A percentile compares a stretch with the other conserved stretches of the same genome.
Evolutionary conservation across 129 eudicot genomes (phyloP).

Genomic region (Flaveria linearis): DNA sequence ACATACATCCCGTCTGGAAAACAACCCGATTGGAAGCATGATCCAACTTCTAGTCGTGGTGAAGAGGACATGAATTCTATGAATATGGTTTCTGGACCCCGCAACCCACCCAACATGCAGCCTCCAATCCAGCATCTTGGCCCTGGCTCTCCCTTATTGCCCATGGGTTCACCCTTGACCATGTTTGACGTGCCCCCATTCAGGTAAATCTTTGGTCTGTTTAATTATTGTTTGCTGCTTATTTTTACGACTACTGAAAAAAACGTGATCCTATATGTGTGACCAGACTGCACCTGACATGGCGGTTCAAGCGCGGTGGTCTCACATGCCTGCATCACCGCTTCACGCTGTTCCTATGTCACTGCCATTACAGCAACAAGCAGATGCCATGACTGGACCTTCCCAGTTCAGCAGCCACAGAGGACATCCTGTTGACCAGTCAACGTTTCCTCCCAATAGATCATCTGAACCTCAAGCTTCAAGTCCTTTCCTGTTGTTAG

Average conservation of each 20-base stretch:
- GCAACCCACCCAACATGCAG: conserved; percentile 55
- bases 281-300: conserved; percentile 68
- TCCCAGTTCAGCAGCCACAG: conserved; percentile 57
- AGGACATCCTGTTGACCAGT: conserved; percentile 50
- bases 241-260: conserved; percentile 6
- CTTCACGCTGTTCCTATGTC: conserved; percentile 54
- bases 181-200: conserved; percentile 89
- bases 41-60: conserved; percentile 59
- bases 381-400: conserved; percentile 46
- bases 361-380: conserved; percentile 62
- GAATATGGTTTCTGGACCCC: conserved; percentile 63
- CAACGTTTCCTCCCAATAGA: conserved; percentile 49
- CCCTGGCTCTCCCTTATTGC: conserved; percentile 78
- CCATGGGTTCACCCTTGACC: conserved; percentile 76
- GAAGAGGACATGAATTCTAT: conserved; percentile 56
- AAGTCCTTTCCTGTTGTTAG: conserved; percentile 44
- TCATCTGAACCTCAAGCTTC: conserved; percentile 57
- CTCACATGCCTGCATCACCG: conserved; percentile 63
- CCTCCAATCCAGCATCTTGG: conserved; percentile 71
- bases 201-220: conserved; percentile 51
- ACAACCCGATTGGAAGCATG: conserved; percentile 96
- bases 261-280: conserved; percentile 17
- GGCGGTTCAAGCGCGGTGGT: conserved; percentile 68
- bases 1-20: conserved; percentile 87
- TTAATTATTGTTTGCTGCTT: neutral